Evolutionary conservation across 192 early-diverging fungal genomes (phyloP), one percentile per base, ranked within the genome.

Genomic region (Coemansia sp.): DNA sequence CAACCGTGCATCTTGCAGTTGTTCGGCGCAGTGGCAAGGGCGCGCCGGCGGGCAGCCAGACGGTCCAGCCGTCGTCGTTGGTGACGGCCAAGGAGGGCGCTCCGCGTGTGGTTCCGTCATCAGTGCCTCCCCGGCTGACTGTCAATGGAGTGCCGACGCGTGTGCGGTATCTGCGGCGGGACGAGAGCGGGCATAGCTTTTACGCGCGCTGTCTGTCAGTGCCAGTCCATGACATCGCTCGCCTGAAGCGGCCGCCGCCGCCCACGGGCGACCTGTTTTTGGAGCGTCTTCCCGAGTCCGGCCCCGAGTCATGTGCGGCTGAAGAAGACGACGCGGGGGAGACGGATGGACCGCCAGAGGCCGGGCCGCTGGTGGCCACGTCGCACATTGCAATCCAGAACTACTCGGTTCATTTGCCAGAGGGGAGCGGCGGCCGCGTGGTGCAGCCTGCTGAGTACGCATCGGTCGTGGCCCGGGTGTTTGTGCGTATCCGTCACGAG

Each of bases 171-270:
- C 38, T 62, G 17, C 48, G 69, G 7, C 53, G 69, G 17, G 60
- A 52, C 47, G 54, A 56, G 35, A 9, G 22, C 20, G 53, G 19
- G 10, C 45, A 41, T 16, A 51, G 49, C 7, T 60, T 73, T 27
- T 73, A 66, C 21, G 47, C 54, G 4, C 57, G 63, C n/a, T 73
- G 69, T 20, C 44, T 33, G 45, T 73, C 69, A n/a, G 51, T 73
- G 3, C 31, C 63, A 0, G 19, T 29, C 1, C 31, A 21, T 9
- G 60, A 64, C 5, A 35, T 14, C 0, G n/a, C 42, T 2, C 38
- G 49, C 3, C 52, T 72, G 29, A 43, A 23, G 12, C 47, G 61
- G 6, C 13, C 13, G 3, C 28, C 49, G 40, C 33, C 47, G 27
- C 29, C 35, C 0, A 16, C 12, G 20, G 39, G 44, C 8, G 50